Evolutionary conservation across 345 rosid species (phyloP).

Genomic region (Rhodamnia argentea): DNA sequence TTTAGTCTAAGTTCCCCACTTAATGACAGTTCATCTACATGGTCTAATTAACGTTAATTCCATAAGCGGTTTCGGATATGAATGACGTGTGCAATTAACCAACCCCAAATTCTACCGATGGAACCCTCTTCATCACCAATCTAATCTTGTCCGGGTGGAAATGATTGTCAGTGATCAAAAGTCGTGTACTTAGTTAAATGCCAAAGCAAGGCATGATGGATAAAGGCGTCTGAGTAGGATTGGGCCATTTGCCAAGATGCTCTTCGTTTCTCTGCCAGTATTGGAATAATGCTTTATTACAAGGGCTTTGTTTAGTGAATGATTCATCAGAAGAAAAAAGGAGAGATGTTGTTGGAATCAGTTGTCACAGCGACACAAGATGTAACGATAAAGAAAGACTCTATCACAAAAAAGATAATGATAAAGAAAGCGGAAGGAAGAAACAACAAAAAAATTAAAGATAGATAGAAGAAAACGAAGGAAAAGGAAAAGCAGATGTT

Average conservation of each 20-base stretch:
- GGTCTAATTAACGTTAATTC: neutral
- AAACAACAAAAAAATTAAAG: neutral
- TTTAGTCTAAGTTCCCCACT: neutral
- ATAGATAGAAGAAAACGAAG: neutral
- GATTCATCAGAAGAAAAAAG: neutral
- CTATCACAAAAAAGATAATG: neutral
- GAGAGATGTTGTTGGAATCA: slow-evolving; percentile 23
- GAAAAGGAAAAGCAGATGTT: neutral
- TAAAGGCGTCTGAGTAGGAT: slow-evolving; percentile 9
- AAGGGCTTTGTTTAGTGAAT: neutral
- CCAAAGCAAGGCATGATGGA: slow-evolving; percentile 9
- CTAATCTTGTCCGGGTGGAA: neutral
- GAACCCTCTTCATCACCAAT: neutral
- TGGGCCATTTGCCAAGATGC: neutral
- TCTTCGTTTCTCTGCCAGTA: neutral
- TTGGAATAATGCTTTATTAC: neutral
- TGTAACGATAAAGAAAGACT: neutral
- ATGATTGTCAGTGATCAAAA: neutral
- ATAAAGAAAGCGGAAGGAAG: neutral
- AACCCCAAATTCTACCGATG: neutral
- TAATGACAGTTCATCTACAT: neutral
- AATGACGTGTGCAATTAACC: neutral
- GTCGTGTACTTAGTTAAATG: neutral
- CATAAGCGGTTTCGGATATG: neutral
- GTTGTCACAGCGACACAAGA: slow-evolving; percentile 4